Percentiles rank a stretch among this genome's conserved stretches.
Conservation (phyloP, 2,329 filamentous ascomycete genomes). For the Sporothrix schenckii region DNA sequence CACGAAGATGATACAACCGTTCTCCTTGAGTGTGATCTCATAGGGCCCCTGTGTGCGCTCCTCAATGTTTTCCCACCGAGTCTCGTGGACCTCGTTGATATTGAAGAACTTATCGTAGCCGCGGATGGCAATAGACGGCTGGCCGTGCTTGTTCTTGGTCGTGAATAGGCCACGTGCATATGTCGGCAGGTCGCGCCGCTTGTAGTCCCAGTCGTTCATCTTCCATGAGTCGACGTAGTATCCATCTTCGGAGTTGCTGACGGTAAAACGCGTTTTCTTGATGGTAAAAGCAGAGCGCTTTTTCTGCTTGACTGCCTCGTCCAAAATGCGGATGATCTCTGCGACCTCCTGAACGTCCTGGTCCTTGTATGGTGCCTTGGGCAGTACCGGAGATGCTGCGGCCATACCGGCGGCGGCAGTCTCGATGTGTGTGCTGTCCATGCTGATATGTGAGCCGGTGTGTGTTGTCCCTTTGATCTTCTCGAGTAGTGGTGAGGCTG, state of each 20-base stretch:
- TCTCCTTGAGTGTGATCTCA: slow-evolving; percentile 95
- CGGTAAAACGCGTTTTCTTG: slow-evolving; percentile 77
- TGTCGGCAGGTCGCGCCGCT: slow-evolving; percentile 79
- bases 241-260: slow-evolving; percentile 63
- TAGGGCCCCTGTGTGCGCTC: slow-evolving; percentile 80
- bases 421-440: slow-evolving; percentile 13
- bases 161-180: slow-evolving; percentile 95
- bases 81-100: slow-evolving; percentile 76
- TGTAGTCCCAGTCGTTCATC: slow-evolving; percentile 95
- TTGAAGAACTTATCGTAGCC: slow-evolving; percentile 99
- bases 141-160: slow-evolving; percentile 62
- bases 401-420: not conserved
- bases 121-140: slow-evolving; percentile 77
- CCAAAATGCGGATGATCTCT: slow-evolving; percentile 66
- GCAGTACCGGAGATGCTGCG: not conserved
- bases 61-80: slow-evolving; percentile 80
- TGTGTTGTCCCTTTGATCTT: not conserved
- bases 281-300: slow-evolving; percentile 67
- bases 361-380: slow-evolving; percentile 60
- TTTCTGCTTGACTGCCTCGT: slow-evolving; percentile 58
- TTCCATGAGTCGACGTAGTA: slow-evolving; percentile 87
- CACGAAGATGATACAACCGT: slow-evolving; percentile 99
- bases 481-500: not conserved
- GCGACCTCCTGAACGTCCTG: slow-evolving; percentile 72
- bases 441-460: not conserved